Base-by-base conservation (phyloP, 768 basidiomycete genomes). In the Tricholoma hemisulphureum region DNA sequence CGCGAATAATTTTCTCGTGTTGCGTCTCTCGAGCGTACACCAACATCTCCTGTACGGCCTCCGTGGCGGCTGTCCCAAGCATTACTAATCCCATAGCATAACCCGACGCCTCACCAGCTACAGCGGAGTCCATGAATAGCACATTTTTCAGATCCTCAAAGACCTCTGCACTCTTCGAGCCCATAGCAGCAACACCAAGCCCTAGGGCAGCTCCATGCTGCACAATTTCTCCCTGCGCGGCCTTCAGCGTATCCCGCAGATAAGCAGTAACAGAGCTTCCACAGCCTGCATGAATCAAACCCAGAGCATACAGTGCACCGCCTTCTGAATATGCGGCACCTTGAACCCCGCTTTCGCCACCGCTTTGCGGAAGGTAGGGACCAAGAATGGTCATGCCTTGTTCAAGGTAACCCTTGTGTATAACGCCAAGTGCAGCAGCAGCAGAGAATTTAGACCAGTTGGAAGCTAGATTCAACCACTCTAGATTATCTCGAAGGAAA, bases 361-460 rank as follows among this genome's bases (percentile, higher is more conserved):
- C 86, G 50, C 75, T 80, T 63, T 84, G 83, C 52, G 97, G 97
- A 31, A 98, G 86, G 73, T 98, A 98, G 0, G 97, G 97, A 3
- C 89, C 88, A 23, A 99, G 84, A 53, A 98, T 92, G 46, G 84
- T 86, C 83, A 91, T 88, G 50, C 95, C 95, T 71, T 96, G 89
- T 65, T 94, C 86, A 65, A 93, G 91, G 71, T 95, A 95, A 41
- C 97, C 97, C 68, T 96, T 95, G 77, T 98, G 94, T 61, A 99
- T 98, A 56, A 98, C 92, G 60, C 97, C 97, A 21, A 99, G 84
- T 8, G 92, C 95, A 18, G 97, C 95, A 11, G 97, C 98, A 6
- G 97, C 93, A 3, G 94, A 93, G 75, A 98, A 99, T 68, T 98
- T 99, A 26, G 94, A 92, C 97, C 97, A 99, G 70, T 99, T 98